A percentile compares a stretch with the other conserved stretches of the same genome.
Evolutionary conservation across 768 basidiomycete genomes (phyloP).

Genomic region (Boletales sp.): DNA sequence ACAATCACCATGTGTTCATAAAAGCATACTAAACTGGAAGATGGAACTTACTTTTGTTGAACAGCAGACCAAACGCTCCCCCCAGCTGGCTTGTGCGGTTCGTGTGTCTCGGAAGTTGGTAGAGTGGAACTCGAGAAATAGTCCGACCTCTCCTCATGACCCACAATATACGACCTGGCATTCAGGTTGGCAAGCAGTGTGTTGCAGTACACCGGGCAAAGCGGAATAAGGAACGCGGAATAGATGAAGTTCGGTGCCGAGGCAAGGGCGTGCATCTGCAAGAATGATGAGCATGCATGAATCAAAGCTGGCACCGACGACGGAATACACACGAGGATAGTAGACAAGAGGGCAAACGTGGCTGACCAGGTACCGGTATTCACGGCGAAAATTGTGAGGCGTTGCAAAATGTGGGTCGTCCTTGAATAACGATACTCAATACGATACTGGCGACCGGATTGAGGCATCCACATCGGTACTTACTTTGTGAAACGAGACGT

Average conservation of each 20-base stretch:
- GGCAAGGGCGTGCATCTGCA: constrained; percentile 3
- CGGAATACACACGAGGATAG: constrained; percentile 44
- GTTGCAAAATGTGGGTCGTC: background rate
- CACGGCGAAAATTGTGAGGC: background rate
- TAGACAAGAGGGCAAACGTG: constrained; percentile 41
- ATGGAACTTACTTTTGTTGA: too few relatives aligned
- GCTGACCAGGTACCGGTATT: constrained; percentile 44
- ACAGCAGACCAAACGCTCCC: too few relatives aligned
- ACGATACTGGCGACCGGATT: background rate
- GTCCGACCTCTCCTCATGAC: background rate
- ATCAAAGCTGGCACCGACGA: background rate
- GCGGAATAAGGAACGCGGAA: background rate
- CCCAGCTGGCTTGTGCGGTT: too few relatives aligned
- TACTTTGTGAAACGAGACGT: background rate
- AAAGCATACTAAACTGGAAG: too few relatives aligned
- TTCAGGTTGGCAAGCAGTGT: constrained; percentile 5
- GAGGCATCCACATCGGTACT: too few relatives aligned
- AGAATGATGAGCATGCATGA: background rate
- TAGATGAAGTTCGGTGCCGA: background rate
- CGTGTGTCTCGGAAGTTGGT: background rate
- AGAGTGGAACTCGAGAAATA: background rate
- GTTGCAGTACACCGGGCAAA: constrained; percentile 3
- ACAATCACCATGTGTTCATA: too few relatives aligned
- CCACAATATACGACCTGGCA: background rate
- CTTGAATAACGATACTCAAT: background rate